Percentiles rank a stretch among this genome's conserved stretches.
phyloP scores from a whole-genome alignment of 768 basidiomycete genomes.

The Gautieria morchelliformis region DNA sequence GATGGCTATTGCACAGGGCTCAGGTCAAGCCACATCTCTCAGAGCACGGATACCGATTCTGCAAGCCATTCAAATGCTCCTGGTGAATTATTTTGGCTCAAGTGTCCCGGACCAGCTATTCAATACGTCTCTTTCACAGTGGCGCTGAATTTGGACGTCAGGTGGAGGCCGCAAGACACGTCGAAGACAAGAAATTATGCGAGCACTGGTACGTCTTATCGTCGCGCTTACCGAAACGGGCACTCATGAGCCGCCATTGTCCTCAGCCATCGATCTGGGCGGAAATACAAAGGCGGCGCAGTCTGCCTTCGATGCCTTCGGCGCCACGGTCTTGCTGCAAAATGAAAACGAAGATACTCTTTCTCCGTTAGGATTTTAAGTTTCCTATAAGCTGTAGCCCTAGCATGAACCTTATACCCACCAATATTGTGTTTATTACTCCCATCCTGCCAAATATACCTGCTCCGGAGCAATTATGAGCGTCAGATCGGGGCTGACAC shows the following conservation, averaged over 20 bases:
- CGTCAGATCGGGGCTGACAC: no score
- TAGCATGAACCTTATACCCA: background rate
- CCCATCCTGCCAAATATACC: no score
- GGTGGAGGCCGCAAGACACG: constrained; percentile 5
- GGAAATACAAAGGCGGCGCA: background rate
- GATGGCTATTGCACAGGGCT: background rate
- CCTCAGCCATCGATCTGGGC: background rate
- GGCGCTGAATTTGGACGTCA: constrained; percentile 2
- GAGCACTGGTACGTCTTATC: constrained; percentile 1
- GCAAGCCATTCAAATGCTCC: background rate
- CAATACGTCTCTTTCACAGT: background rate
- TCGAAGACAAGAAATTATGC: constrained; percentile 5
- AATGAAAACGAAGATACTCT: background rate
- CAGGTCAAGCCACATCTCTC: background rate
- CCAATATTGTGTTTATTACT: background rate
- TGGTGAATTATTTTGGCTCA: background rate
- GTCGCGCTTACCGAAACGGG: background rate
- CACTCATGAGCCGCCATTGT: no score
- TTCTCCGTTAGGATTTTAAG: background rate
- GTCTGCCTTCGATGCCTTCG: constrained; percentile 1
- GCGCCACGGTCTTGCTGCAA: background rate
- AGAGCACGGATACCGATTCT: background rate
- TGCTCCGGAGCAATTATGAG: no score
- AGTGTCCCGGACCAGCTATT: background rate
- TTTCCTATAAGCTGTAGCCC: background rate